Percentiles rank a stretch among this genome's conserved stretches.
Conservation (phyloP, 805 yeast genomes). For the Schwanniomyces occidentalis region DNA sequence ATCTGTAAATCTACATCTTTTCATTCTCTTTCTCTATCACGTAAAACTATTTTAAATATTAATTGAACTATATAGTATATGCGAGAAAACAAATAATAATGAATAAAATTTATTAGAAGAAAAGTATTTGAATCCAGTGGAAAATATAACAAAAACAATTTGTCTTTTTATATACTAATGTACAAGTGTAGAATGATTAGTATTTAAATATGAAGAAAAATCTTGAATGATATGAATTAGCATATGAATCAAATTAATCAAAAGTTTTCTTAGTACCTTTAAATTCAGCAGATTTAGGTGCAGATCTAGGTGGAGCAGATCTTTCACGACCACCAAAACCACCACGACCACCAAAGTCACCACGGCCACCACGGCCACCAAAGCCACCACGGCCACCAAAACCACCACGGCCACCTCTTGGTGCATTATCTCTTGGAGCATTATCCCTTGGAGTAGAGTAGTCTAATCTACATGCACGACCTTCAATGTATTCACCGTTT, state of each 20-base stretch:
- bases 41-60: too few species aligned
- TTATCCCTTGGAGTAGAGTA: constrained; percentile 79
- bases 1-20: too few species aligned
- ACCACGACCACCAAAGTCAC: constrained; percentile 53
- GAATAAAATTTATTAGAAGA: too few species aligned
- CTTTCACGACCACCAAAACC: constrained; percentile 48
- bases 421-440: constrained; percentile 18
- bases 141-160: neutral
- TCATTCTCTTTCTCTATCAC: too few species aligned
- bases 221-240: neutral
- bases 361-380: constrained; percentile 57
- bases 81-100: too few species aligned
- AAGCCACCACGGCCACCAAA: constrained; percentile 59
- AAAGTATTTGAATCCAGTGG: too few species aligned
- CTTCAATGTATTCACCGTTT: constrained; percentile 86
- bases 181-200: constrained; percentile 1
- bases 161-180: neutral
- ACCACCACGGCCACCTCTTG: constrained; percentile 44
- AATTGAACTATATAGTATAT: too few species aligned
- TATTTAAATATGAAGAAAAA: constrained; percentile 1
- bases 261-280: constrained; percentile 83
- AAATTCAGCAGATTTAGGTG: constrained; percentile 68
- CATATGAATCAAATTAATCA: constrained; percentile 45
- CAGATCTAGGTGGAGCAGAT: constrained; percentile 61
- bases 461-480: constrained; percentile 93